Conservation (phyloP, 1,139 yeast genomes). For the Lodderomyces orthopsilosis region DNA sequence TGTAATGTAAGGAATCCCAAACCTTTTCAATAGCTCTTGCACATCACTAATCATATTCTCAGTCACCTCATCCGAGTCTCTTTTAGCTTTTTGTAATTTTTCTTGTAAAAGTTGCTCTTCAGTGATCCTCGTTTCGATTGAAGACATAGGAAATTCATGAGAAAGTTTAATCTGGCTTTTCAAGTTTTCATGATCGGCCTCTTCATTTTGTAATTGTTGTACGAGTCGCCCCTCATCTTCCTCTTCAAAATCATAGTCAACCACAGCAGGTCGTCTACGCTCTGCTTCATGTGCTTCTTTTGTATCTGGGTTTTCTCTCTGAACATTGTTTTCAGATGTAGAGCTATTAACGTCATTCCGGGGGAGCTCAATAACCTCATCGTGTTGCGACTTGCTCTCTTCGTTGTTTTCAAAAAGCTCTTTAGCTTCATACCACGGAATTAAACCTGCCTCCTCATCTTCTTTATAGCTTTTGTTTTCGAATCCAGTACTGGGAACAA, state of each 20-base stretch:
- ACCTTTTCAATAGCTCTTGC: conserved; percentile 77
- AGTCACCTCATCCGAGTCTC: conserved; percentile 93
- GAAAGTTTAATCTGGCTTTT: conserved; percentile 42
- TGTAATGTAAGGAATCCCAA: conserved; percentile 91
- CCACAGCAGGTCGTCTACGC: conserved; percentile 18
- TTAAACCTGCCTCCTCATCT: conserved; percentile 49
- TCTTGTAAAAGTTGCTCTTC: conserved; percentile 56
- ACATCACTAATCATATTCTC: conserved; percentile 84
- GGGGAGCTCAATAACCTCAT: conserved; percentile 12
- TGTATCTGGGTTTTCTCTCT: conserved; percentile 25
- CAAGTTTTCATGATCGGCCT: conserved; percentile 66
- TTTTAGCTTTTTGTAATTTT: conserved; percentile 61
- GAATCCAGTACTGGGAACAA: conserved; percentile 6
- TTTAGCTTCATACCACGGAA: conserved; percentile 48
- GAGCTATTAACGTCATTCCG: not conserved
- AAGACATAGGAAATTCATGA: conserved; percentile 19
- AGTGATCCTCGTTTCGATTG: conserved; percentile 36
- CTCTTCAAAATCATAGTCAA: conserved; percentile 69
- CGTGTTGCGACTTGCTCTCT: not conserved
- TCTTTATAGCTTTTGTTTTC: conserved; percentile 21
- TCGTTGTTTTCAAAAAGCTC: conserved; percentile 14
- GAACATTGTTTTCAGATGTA: not conserved
- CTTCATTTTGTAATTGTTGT: conserved; percentile 65
- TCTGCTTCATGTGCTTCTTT: not conserved
- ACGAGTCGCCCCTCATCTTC: conserved; percentile 70